phyloP scores from a whole-genome alignment of 2,329 filamentous ascomycete genomes.

The Penicillium nordicum region DNA sequence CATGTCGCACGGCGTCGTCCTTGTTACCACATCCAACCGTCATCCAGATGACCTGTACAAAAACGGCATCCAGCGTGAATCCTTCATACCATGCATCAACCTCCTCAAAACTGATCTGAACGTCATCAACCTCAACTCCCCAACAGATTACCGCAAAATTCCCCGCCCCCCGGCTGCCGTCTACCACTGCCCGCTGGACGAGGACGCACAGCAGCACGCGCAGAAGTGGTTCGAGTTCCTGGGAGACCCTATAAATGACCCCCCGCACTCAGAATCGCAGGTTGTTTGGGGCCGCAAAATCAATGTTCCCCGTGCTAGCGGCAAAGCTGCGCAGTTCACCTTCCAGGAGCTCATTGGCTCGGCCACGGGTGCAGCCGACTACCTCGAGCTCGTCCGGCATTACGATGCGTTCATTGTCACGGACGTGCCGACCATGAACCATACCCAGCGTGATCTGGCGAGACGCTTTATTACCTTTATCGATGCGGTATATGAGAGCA shows the following conservation, averaged over 20 bases:
- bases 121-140: slow-evolving; percentile 91
- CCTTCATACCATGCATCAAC: slow-evolving; percentile 91
- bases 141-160: slow-evolving; percentile 96
- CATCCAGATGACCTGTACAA: slow-evolving; percentile 96
- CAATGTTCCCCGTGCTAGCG: slow-evolving; percentile 79
- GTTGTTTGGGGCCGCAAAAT: slow-evolving; percentile 92
- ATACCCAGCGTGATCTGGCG: slow-evolving; percentile 79
- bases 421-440: slow-evolving; percentile 86
- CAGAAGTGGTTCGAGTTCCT: slow-evolving; percentile 96
- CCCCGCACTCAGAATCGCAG: slow-evolving; percentile 74
- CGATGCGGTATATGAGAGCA: slow-evolving; percentile 85
- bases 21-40: slow-evolving; percentile 95
- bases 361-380: slow-evolving; percentile 90
- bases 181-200: slow-evolving; percentile 84
- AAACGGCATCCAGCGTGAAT: slow-evolving; percentile 93
- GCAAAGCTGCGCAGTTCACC: slow-evolving; percentile 82
- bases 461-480: slow-evolving; percentile 96
- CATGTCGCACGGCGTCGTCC: slow-evolving; percentile 94
- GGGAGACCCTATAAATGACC: slow-evolving; percentile 72
- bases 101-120: slow-evolving; percentile 79
- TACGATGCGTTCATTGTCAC: slow-evolving; percentile 94
- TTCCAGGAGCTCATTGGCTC: slow-evolving; percentile 88
- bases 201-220: slow-evolving; percentile 72
- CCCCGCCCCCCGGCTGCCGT: slow-evolving; percentile 88
- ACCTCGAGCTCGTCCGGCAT: slow-evolving; percentile 81